Base-by-base conservation (phyloP, 2,329 filamentous ascomycete genomes). In the Stachybotrys chlorohalonatus region DNA sequence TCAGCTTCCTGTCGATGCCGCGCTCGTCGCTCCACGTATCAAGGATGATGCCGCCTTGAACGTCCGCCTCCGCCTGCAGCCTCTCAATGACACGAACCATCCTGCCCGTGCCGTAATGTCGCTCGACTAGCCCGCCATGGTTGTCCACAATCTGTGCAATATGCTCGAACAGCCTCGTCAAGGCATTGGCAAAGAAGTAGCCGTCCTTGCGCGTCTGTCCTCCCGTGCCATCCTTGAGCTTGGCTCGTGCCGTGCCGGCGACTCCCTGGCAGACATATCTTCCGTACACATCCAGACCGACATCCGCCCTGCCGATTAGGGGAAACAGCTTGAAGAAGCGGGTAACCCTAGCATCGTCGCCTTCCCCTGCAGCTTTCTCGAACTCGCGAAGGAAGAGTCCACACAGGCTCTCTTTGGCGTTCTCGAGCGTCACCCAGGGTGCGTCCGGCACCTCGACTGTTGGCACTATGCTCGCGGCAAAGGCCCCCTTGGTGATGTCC, bases 261-360 rank as follows among this genome's bases (percentile, higher is more conserved):
- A 99, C 93, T 15, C 94, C 94, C 68, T 95, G 90, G 66, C 94
- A 99, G 32, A 99, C 93, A 69, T 97, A 99, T 61, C 87, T 83
- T 1, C 94, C 94, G 68, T 99, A 99, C 3, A 96, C 90, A 70
- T 99, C 93, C 55, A 99, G 71, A 1, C 94, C 94, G 7, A 93
- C 89, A 54, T 95, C 89, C 3, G 90, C 86, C 57, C 92, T 82
- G 13, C 89, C 92, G 66, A 99, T 96, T 42, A 99, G 75, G 15
- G 94, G 94, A 64, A 99, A 99, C 45, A 99, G 77, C 75, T 99
- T 99, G 76, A 99, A 99, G 76, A 99, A 99, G 47, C 94, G 80
- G 1, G 94, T 96, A 53, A 99, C 90, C 68, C 89, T 90, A 30
- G 89, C 82, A 4, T 90, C 91, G 64, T 97, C 92, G n/a, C 83